These are phyloP conservation scores for Cyclospora cayetanensis DNA, from an alignment of 169 alveolate genomes.

Conservation along the genomic window DNA sequence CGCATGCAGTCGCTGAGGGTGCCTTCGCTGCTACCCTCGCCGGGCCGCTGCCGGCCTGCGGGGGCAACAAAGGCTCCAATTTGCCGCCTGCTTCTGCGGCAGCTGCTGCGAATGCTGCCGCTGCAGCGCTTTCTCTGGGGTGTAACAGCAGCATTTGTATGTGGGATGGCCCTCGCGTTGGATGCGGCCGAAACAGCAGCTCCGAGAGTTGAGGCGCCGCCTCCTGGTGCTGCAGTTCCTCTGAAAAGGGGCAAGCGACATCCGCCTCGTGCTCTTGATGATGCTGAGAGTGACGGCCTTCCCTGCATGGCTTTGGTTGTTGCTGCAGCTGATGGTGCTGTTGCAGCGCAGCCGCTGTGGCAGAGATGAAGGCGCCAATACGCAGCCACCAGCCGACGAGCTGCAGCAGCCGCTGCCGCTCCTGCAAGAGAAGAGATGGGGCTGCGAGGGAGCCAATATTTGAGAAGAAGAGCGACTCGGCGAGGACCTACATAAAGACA, in stretches of 20 bases:
- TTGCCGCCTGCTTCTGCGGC: constrained; percentile 32
- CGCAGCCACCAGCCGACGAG: constrained; percentile 59
- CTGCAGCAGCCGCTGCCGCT: constrained; percentile 31
- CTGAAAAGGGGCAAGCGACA: background rate
- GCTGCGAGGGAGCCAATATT: constrained; percentile 36
- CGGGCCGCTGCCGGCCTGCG: background rate
- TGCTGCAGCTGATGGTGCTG: constrained; percentile 40
- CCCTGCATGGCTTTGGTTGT: too few species aligned
- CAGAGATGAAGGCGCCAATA: constrained; percentile 12
- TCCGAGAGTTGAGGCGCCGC: background rate
- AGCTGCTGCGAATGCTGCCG: constrained; percentile 43
- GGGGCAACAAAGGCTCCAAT: background rate
- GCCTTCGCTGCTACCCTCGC: background rate
- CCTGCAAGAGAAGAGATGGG: constrained; percentile 33
- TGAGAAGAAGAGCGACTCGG: background rate
- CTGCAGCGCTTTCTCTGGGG: constrained; percentile 14
- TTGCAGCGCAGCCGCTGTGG: constrained; percentile 26
- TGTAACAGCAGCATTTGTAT: constrained; percentile 33
- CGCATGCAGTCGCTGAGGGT: background rate
- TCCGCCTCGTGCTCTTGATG: background rate
- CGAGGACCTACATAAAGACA: background rate
- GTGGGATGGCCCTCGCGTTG: constrained; percentile 17
- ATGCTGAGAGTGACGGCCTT: background rate
- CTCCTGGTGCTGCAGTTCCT: constrained; percentile 2
- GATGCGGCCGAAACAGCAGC: constrained; percentile 46